Evolutionary conservation across 306 rosid species (phyloP).

Genomic region (Sicyos edulis): DNA sequence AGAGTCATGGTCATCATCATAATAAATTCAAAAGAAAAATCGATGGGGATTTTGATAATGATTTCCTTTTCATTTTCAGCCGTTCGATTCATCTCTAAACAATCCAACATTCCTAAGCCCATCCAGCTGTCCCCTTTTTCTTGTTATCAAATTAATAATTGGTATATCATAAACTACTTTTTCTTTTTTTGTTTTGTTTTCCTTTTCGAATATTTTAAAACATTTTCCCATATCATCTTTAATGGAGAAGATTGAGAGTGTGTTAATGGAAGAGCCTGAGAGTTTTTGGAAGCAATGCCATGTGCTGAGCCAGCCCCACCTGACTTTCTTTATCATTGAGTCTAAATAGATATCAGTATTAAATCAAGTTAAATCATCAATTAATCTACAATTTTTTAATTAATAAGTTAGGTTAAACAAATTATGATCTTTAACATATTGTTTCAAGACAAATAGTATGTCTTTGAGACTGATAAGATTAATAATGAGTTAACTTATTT

Average conservation of each 20-base stretch:
- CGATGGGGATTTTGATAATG: background rate
- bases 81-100: background rate
- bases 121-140: background rate
- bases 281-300: background rate
- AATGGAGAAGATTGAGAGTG: background rate
- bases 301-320: slow-evolving; percentile 10
- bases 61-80: background rate
- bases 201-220: no score
- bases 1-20: background rate
- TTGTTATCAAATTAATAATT: slow-evolving; percentile 8
- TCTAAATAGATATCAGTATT: no score
- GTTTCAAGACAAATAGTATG: no score
- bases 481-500: no score
- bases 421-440: no score
- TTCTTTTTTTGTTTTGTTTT: background rate
- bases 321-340: background rate
- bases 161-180: slow-evolving; percentile 8
- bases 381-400: no score
- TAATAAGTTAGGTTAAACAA: no score
- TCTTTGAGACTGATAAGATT: no score
- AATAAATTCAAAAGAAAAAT: slow-evolving; percentile 1
- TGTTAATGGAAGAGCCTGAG: background rate
- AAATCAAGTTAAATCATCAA: no score
- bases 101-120: slow-evolving; percentile 2
- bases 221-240: background rate